Conservation (phyloP, 352 stramenopile species). For the Phytophthora rubi region DNA sequence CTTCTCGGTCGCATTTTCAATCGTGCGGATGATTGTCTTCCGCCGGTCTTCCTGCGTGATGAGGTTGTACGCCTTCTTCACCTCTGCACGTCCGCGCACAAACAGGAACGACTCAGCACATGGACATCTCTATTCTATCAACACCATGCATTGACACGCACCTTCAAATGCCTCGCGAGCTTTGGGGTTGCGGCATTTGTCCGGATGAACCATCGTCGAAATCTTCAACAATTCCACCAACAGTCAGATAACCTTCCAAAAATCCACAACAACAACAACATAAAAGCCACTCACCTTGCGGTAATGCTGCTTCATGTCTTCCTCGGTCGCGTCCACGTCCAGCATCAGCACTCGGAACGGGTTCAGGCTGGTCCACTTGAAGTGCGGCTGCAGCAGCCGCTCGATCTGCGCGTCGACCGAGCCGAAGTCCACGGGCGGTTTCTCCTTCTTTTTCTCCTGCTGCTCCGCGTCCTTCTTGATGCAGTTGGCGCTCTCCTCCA, state of each 20-base stretch:
- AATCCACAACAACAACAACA: background rate
- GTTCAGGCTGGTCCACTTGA: conserved; percentile 91
- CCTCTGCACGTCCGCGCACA: conserved; percentile 45
- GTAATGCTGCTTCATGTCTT: conserved; percentile 93
- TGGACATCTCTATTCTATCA: background rate
- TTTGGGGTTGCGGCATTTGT: conserved; percentile 76
- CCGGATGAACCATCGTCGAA: conserved; percentile 88
- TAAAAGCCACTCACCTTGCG: conserved; percentile 60
- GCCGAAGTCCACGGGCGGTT: conserved; percentile 73
- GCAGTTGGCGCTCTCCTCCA: conserved; percentile 80
- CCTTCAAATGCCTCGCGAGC: conserved; percentile 90
- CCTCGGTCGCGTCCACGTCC: conserved; percentile 81
- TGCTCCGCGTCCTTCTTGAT: conserved; percentile 68
- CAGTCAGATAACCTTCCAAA: background rate
- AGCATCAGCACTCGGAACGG: conserved; percentile 90
- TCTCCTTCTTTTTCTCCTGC: conserved; percentile 47
- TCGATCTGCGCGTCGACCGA: conserved; percentile 65
- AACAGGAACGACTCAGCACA: conserved; percentile 8
- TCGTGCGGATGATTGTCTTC: conserved; percentile 82
- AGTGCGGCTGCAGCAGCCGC: conserved; percentile 73
- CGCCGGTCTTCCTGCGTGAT: conserved; percentile 85
- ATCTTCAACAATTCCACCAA: conserved; percentile 49
- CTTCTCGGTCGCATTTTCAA: conserved; percentile 71
- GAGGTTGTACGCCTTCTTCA: conserved; percentile 88
- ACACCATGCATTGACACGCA: conserved; percentile 22